Evolutionary conservation across 768 basidiomycete species (phyloP).

Genomic region (Panus rudis): DNA sequence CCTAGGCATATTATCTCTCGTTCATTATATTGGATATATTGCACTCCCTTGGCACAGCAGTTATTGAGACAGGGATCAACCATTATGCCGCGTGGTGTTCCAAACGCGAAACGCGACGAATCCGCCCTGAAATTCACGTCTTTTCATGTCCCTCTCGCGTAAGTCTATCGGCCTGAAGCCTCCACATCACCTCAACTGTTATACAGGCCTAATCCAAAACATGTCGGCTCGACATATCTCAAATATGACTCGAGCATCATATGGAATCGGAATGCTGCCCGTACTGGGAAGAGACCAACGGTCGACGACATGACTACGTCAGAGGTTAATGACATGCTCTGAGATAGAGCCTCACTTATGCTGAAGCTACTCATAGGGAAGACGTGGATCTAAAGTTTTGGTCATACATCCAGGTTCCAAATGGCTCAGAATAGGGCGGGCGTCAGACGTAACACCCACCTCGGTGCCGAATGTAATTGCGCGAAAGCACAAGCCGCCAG

Average conservation of each 20-base stretch:
- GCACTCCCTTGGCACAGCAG: too few relatives aligned
- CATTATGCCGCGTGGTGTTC: conserved; percentile 80
- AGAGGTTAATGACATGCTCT: conserved; percentile 18
- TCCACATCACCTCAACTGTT: conserved; percentile 1
- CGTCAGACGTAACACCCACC: conserved; percentile 69
- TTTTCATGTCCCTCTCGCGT: conserved; percentile 77
- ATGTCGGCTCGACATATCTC: conserved; percentile 69
- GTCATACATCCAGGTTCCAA: conserved; percentile 79
- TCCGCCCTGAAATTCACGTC: conserved; percentile 75
- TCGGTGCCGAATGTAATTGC: conserved; percentile 68
- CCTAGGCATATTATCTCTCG: too few relatives aligned
- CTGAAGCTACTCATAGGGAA: conserved; percentile 23
- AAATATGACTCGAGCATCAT: conserved; percentile 69
- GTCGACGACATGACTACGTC: conserved; percentile 29
- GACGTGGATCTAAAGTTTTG: conserved; percentile 72
- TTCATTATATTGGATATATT: too few relatives aligned
- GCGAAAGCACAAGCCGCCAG: conserved; percentile 44
- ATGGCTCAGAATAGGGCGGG: conserved; percentile 64
- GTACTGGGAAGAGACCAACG: conserved; percentile 32
- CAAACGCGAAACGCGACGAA: conserved; percentile 75
- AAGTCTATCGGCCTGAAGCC: conserved; percentile 13
- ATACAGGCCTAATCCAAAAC: conserved; percentile 70
- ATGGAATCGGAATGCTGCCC: conserved; percentile 62
- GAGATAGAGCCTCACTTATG: conserved; percentile 9
- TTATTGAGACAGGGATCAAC: too few relatives aligned